Conservation (phyloP, 2,329 filamentous ascomycete species). For the Colletotrichum truncatum region DNA sequence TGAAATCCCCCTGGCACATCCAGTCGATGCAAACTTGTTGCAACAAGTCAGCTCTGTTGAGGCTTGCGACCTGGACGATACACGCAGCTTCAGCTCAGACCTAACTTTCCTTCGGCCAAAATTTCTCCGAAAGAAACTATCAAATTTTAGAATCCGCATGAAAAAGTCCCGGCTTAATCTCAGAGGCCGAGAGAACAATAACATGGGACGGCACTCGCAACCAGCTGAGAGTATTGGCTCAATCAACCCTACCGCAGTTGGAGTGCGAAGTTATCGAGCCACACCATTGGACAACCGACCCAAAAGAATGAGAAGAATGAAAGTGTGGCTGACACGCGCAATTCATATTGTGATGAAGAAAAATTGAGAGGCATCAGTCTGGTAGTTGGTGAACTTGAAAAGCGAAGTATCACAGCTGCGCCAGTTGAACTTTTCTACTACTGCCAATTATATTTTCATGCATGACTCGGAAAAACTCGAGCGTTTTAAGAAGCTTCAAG, state of each 20-base stretch:
- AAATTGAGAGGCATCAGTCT: not conserved
- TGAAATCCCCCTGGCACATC: constrained; percentile 27
- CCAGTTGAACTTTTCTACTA: not conserved
- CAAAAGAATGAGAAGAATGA: constrained; percentile 4
- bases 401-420: not conserved
- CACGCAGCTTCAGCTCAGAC: constrained; percentile 23
- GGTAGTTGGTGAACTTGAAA: not conserved
- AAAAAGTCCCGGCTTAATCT: constrained; percentile 24
- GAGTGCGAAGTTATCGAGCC: not conserved
- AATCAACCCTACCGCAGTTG: not conserved
- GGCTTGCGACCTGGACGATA: constrained; percentile 14
- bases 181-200: not conserved
- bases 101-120: constrained; percentile 3
- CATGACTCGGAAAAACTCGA: constrained; percentile 17
- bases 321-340: constrained; percentile 15
- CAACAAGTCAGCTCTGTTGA: constrained; percentile 17
- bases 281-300: not conserved
- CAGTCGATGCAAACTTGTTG: constrained; percentile 7
- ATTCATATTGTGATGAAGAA: constrained; percentile 2
- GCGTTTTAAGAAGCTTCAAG: constrained; percentile 7
- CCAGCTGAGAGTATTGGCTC: not conserved
- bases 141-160: constrained; percentile 26
- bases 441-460: no score
- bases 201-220: not conserved
- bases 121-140: constrained; percentile 29